A percentile compares a stretch with the other conserved stretches of the same genome.
Conservation (phyloP, 179 eudicot genomes). For the Nepenthes alata region DNA sequence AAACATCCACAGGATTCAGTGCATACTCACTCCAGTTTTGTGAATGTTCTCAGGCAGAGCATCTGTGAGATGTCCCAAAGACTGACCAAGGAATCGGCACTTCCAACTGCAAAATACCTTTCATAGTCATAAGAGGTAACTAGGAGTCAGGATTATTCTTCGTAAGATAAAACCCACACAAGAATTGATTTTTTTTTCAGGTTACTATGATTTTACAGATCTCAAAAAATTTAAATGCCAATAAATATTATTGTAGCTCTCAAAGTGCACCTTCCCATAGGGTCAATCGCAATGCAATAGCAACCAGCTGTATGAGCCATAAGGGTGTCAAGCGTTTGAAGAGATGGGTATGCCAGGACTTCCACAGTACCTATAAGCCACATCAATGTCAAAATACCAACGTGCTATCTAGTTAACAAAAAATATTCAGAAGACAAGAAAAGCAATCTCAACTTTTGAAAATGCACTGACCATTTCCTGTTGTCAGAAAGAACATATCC, state of each 20-base stretch:
- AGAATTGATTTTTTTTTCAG: neutral
- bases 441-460: slow-evolving; percentile 6
- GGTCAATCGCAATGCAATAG: slow-evolving; percentile 94
- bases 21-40: slow-evolving; percentile 76
- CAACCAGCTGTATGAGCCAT: slow-evolving; percentile 99
- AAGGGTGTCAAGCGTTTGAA: slow-evolving; percentile 67
- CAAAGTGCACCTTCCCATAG: slow-evolving; percentile 60
- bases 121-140: slow-evolving; percentile 4
- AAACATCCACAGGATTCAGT: slow-evolving; percentile 1
- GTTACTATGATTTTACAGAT: neutral
- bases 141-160: neutral
- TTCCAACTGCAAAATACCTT: slow-evolving; percentile 98
- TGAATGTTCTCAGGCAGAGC: slow-evolving; percentile 86
- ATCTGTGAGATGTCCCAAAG: slow-evolving; percentile 92
- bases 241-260: neutral
- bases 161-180: neutral
- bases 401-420: neutral
- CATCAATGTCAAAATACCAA: slow-evolving; percentile 2
- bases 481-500: slow-evolving; percentile 83
- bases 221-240: neutral
- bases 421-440: neutral
- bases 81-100: slow-evolving; percentile 97
- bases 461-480: slow-evolving; percentile 70
- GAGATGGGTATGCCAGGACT: slow-evolving; percentile 90
- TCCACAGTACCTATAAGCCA: slow-evolving; percentile 74